Conservation (phyloP, 345 rosid species). For the Populus alba region DNA sequence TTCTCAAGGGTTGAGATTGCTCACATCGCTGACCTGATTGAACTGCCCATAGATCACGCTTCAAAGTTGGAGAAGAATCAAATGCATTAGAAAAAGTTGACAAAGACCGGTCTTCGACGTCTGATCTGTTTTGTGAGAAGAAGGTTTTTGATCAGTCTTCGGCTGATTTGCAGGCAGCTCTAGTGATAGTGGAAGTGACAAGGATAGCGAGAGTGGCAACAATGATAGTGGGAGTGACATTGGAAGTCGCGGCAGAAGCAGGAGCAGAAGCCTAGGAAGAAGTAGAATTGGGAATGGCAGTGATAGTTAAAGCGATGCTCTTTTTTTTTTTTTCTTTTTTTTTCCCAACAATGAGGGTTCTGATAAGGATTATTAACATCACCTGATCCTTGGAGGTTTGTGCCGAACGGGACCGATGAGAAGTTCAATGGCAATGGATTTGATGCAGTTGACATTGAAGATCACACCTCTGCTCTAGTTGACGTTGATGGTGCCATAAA, state of each 20-base stretch:
- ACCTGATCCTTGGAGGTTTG: constrained; percentile 29
- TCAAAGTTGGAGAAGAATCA: constrained; percentile 62
- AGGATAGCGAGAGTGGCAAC: constrained; percentile 57
- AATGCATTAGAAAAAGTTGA: constrained; percentile 42
- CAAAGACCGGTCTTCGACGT: constrained; percentile 55
- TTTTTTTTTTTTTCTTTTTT: constrained; percentile 54
- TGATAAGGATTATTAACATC: constrained; percentile 28
- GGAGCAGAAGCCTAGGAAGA: constrained; percentile 47
- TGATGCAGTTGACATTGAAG: constrained; percentile 7
- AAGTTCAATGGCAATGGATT: constrained; percentile 40
- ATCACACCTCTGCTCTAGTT: no score
- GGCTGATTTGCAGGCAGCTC: constrained; percentile 56
- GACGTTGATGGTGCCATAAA: constrained; percentile 30
- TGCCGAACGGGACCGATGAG: constrained; percentile 36
- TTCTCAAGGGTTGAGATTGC: constrained; percentile 85
- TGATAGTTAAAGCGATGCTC: constrained; percentile 78
- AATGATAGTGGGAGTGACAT: constrained; percentile 67
- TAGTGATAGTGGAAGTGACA: constrained; percentile 78
- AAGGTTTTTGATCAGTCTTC: constrained; percentile 61
- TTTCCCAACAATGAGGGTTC: constrained; percentile 82
- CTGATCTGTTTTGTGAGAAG: constrained; percentile 54
- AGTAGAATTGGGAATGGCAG: constrained; percentile 81
- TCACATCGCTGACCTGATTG: constrained; percentile 79
- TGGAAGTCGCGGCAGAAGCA: constrained; percentile 50
- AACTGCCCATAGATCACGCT: constrained; percentile 57